Evolutionary conservation across 2,329 filamentous ascomycete species (phyloP).

Genomic region (Pseudocercospora fijiensis): DNA sequence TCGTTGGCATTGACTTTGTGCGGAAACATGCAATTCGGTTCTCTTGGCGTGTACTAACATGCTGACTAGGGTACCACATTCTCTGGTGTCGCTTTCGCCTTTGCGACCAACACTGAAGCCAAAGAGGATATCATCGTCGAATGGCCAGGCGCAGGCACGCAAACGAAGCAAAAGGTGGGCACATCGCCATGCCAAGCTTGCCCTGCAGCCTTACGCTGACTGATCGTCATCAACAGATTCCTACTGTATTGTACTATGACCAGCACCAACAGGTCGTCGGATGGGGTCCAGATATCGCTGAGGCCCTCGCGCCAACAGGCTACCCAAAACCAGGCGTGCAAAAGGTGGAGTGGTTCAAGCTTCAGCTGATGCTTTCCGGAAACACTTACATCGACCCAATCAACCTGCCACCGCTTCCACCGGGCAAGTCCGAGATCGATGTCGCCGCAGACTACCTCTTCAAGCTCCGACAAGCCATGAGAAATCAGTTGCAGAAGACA

Average conservation of each 20-base stretch:
- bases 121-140: constrained; percentile 99
- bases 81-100: constrained; percentile 90
- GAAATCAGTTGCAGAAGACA: constrained; percentile 91
- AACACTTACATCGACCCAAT: constrained; percentile 99
- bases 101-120: constrained; percentile 92
- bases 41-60: constrained; percentile 18
- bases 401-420: constrained; percentile 93
- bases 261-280: constrained; percentile 99
- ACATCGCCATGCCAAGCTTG: constrained; percentile 16
- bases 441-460: constrained; percentile 99
- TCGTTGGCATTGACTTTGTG: constrained; percentile 98
- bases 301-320: constrained; percentile 91
- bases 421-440: constrained; percentile 97
- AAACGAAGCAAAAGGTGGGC: constrained; percentile 94
- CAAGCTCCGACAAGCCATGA: constrained; percentile 96
- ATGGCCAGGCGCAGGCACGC: constrained; percentile 95
- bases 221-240: constrained; percentile 63
- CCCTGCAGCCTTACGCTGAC: constrained; percentile 7
- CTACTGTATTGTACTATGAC: constrained; percentile 98
- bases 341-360: constrained; percentile 99
- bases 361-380: constrained; percentile 96
- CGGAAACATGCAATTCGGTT: constrained; percentile 37
- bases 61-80: constrained; percentile 81
- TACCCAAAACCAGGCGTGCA: constrained; percentile 97
- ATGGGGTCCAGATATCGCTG: constrained; percentile 97